These are phyloP conservation scores for Dalbergia cultrata DNA, from an alignment of 306 rosid genomes.

Conservation along the genomic window DNA sequence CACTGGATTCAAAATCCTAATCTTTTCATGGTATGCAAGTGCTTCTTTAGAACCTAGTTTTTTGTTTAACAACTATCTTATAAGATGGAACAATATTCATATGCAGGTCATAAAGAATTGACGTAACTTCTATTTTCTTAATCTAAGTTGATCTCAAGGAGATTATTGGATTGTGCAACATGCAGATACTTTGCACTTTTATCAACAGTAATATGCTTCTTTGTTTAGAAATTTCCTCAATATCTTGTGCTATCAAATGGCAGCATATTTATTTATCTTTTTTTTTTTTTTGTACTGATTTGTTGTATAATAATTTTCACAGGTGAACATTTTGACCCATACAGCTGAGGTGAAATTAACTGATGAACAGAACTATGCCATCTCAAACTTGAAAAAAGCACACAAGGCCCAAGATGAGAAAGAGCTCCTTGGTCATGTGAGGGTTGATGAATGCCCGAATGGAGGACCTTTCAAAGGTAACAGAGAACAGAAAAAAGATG, in stretches of 20 bases:
- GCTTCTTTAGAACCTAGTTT: too few relatives aligned
- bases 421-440: slow-evolving; percentile 48
- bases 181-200: too few relatives aligned
- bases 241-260: slow-evolving; percentile 16
- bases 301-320: slow-evolving; percentile 35
- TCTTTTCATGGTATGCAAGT: too few relatives aligned
- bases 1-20: too few relatives aligned
- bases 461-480: slow-evolving; percentile 26
- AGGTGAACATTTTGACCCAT: slow-evolving; percentile 89
- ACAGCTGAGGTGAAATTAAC: slow-evolving; percentile 63
- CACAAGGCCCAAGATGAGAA: slow-evolving; percentile 74
- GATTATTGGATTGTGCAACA: too few relatives aligned
- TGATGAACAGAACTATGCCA: slow-evolving; percentile 52
- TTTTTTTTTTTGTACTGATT: background rate
- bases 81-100: too few relatives aligned
- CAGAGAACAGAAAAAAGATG: slow-evolving; percentile 20
- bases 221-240: slow-evolving; percentile 2
- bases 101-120: too few relatives aligned
- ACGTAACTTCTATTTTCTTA: too few relatives aligned
- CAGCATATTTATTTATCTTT: slow-evolving; percentile 33
- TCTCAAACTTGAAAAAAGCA: slow-evolving; percentile 65
- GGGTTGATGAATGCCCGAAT: slow-evolving; percentile 9
- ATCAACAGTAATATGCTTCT: too few relatives aligned
- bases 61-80: too few relatives aligned
- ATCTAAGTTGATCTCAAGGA: too few relatives aligned